Evolutionary conservation across 2,329 filamentous ascomycete genomes (phyloP).

Genomic region (Botrytis pseudocinerea): DNA sequence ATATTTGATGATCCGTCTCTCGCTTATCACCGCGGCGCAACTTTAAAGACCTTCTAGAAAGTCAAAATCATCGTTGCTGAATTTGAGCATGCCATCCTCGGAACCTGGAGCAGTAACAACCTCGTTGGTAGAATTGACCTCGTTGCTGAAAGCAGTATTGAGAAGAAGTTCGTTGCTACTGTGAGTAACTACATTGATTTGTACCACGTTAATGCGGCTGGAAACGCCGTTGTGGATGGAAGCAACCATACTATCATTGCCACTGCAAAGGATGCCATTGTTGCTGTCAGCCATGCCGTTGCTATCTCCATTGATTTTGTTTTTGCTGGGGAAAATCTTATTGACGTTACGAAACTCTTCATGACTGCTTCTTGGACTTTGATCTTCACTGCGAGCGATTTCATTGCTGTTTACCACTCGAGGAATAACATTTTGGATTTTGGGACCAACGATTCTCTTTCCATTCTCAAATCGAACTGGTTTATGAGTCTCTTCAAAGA

Average conservation of each 20-base stretch:
- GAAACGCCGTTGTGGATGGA: not conserved
- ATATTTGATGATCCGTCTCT: not conserved
- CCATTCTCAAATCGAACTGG: constrained; percentile 1
- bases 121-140: not conserved
- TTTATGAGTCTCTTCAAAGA: constrained; percentile 5
- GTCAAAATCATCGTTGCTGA: constrained; percentile 2
- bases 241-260: not conserved
- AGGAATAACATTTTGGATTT: not conserved
- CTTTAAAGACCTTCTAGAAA: not conserved
- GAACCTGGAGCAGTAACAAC: no score
- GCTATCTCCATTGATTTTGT: not conserved
- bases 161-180: not conserved
- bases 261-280: not conserved
- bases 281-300: not conserved
- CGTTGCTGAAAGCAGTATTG: not conserved
- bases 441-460: constrained; percentile 5
- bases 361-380: not conserved
- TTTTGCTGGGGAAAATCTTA: not conserved
- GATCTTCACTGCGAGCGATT: not conserved
- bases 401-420: not conserved
- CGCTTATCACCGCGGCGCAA: not conserved
- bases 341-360: not conserved
- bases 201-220: not conserved
- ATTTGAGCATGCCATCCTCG: not conserved
- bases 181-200: not conserved